These are phyloP conservation scores for Diaporthe ilicicola DNA, from an alignment of 2,329 filamentous ascomycete genomes.

Conservation along the genomic window DNA sequence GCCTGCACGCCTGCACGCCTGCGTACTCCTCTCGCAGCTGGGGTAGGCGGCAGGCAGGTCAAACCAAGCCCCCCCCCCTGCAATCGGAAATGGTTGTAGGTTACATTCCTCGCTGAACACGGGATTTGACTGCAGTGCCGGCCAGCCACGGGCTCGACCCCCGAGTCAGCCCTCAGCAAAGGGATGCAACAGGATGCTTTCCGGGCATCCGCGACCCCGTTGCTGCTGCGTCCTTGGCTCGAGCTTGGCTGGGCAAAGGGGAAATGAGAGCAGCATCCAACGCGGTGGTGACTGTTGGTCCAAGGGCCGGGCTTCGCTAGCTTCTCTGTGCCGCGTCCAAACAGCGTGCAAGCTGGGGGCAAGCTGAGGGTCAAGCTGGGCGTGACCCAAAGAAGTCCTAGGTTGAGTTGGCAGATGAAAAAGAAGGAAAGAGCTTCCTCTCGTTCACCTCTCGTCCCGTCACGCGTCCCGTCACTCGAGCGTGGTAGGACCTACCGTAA, in stretches of 20 bases:
- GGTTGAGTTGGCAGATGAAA: no score
- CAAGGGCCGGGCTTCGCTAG: not conserved
- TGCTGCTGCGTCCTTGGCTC: not conserved
- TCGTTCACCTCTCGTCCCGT: no score
- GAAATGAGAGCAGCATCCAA: slow-evolving; percentile 6
- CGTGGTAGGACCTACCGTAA: no score
- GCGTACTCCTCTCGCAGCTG: no score
- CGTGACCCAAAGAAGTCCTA: no score
- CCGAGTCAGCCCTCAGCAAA: slow-evolving; percentile 8
- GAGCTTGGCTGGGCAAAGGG: not conserved
- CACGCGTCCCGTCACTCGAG: not conserved
- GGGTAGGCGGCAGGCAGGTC: not conserved
- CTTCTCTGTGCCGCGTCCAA: not conserved
- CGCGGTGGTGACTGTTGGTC: not conserved
- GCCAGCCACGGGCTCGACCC: not conserved
- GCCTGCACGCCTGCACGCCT: no score
- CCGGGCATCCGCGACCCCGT: not conserved
- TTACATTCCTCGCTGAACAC: not conserved
- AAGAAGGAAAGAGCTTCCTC: no score
- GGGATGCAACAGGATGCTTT: slow-evolving; percentile 4
- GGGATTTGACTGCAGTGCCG: not conserved
- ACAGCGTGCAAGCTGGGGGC: no score
- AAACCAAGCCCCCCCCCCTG: not conserved
- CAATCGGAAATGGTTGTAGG: not conserved
- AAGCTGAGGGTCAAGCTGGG: not conserved